These are phyloP conservation scores for Colletotrichum viniferum DNA, from an alignment of 2,329 filamentous ascomycete species.

Conservation along the genomic window DNA sequence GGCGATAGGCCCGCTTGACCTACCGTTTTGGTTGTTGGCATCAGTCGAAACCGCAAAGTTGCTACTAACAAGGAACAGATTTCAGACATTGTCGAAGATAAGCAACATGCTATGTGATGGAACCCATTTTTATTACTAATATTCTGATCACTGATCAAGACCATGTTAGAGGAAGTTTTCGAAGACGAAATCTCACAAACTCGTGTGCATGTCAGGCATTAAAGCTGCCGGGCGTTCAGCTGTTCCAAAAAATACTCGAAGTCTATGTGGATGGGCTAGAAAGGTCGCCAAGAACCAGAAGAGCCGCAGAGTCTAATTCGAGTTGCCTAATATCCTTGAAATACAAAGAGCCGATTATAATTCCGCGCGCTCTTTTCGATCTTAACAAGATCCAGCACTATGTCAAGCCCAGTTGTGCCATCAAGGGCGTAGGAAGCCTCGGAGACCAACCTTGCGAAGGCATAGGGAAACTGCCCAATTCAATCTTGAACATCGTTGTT, in stretches of 20 bases:
- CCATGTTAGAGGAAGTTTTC: neutral
- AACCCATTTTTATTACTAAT: too few species aligned
- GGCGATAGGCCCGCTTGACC: neutral
- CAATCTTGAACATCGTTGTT: too few species aligned
- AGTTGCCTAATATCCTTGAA: neutral
- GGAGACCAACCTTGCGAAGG: neutral
- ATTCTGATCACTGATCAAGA: too few species aligned
- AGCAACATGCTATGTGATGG: neutral
- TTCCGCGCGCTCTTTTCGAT: neutral
- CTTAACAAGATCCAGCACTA: neutral
- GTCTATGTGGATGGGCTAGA: neutral
- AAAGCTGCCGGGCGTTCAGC: neutral
- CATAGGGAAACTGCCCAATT: too few species aligned
- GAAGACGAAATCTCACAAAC: neutral
- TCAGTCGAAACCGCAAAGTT: neutral
- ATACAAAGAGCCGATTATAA: neutral
- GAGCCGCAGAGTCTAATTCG: neutral
- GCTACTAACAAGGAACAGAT: neutral
- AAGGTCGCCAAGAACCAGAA: neutral
- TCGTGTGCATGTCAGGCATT: neutral
- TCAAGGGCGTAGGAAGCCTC: neutral
- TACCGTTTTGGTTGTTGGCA: neutral
- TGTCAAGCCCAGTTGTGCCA: neutral
- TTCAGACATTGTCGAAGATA: neutral
- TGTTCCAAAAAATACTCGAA: neutral